Percentiles rank a stretch among this genome's conserved stretches.
phyloP scores from a whole-genome alignment of 179 eudicot species.

The Beta lomatogona region DNA sequence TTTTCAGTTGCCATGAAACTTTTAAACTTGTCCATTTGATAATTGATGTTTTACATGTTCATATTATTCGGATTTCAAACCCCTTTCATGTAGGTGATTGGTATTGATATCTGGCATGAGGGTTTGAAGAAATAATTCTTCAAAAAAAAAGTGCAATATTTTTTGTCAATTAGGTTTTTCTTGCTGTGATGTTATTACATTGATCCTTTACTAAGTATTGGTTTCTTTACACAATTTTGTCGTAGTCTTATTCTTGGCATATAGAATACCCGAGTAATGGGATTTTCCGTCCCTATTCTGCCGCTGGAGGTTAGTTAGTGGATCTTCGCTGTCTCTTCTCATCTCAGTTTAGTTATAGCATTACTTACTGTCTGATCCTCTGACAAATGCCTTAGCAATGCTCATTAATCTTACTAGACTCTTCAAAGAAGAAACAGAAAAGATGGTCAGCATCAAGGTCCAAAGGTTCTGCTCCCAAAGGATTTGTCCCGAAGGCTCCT shows the following conservation, averaged over 20 bases:
- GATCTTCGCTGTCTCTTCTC: slow-evolving; percentile 13
- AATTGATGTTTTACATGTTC: background rate
- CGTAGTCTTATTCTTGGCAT: slow-evolving; percentile 54
- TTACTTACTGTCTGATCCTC: background rate
- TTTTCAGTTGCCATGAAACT: background rate
- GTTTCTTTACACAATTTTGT: slow-evolving; percentile 17
- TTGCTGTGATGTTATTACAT: background rate
- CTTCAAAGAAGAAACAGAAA: slow-evolving; percentile 56
- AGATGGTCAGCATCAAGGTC: slow-evolving; percentile 51
- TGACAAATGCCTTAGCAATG: slow-evolving; percentile 10
- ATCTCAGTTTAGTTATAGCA: slow-evolving; percentile 1
- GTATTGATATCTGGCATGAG: background rate
- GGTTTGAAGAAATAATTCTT: background rate
- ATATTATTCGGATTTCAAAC: background rate
- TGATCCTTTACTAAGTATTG: slow-evolving; percentile 9
- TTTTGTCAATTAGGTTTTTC: background rate
- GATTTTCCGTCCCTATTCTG: slow-evolving; percentile 46
- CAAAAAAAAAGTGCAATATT: background rate
- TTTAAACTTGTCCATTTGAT: background rate
- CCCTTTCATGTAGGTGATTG: slow-evolving; percentile 4
- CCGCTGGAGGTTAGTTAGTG: slow-evolving; percentile 80
- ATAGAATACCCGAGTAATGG: slow-evolving; percentile 40
- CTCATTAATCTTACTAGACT: slow-evolving; percentile 44
- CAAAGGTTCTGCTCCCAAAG: slow-evolving; percentile 56
- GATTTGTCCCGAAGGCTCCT: slow-evolving; percentile 64